A percentile compares a stretch with the other conserved stretches of the same genome.
phyloP scores from a whole-genome alignment of 208 protist species.

The Chromosphaera perkinsii region DNA sequence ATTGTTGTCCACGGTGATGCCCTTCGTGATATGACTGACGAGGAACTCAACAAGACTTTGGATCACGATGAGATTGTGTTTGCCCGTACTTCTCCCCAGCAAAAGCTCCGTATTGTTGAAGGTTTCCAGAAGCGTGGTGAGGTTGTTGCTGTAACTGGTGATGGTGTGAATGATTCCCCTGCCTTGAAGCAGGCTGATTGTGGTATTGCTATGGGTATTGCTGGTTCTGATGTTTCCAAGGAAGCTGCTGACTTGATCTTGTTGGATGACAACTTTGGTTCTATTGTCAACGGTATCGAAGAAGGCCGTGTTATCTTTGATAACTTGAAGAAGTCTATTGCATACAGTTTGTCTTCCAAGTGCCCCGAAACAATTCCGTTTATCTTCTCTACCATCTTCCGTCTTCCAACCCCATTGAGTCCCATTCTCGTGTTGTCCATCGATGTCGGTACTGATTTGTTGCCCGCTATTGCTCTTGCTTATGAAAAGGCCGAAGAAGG shows the following conservation, averaged over 20 bases:
- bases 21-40: conserved; percentile 35
- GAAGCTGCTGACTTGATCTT: conserved; percentile 72
- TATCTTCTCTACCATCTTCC: conserved; percentile 18
- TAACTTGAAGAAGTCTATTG: conserved; percentile 79
- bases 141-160: conserved; percentile 66
- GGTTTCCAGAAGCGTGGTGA: conserved; percentile 47
- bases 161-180: conserved; percentile 69
- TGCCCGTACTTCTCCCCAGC: conserved; percentile 71
- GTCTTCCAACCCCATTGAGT: conserved; percentile 18
- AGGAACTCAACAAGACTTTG: conserved; percentile 11
- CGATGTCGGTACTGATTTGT: conserved; percentile 56
- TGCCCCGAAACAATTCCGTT: conserved; percentile 41
- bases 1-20: conserved; percentile 34
- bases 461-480: conserved; percentile 80
- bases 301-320: conserved; percentile 77
- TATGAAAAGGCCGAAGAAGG: conserved; percentile 66
- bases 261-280: conserved; percentile 80
- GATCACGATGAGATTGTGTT: conserved; percentile 71
- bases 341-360: conserved; percentile 65
- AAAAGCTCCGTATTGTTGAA: conserved; percentile 73
- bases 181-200: conserved; percentile 79
- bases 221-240: conserved; percentile 37
- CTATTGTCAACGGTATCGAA: conserved; percentile 70
- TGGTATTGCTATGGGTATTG: conserved; percentile 78
- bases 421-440: conserved; percentile 31